A percentile compares a stretch with the other conserved stretches of the same genome.
Evolutionary conservation across 495 filamentous ascomycete genomes (phyloP).

Genomic region (Daldinia childiae): DNA sequence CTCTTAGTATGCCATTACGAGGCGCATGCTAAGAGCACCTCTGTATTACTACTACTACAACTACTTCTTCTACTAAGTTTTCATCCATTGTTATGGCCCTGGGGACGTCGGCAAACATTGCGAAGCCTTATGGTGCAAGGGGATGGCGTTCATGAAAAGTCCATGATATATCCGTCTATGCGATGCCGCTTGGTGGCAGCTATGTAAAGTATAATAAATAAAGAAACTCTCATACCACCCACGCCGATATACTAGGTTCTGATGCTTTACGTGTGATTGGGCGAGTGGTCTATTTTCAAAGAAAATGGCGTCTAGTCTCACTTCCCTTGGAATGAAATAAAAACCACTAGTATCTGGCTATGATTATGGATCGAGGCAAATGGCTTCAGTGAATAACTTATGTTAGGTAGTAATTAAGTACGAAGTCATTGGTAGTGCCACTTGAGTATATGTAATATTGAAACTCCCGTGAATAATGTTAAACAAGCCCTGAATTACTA

Average conservation of each 20-base stretch:
- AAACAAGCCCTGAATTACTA: constrained; percentile 14
- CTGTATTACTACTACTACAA: constrained; percentile 6
- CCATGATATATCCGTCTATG: not conserved
- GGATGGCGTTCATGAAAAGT: constrained; percentile 10
- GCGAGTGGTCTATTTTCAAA: not conserved
- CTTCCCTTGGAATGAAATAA: no score
- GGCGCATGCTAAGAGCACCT: not conserved
- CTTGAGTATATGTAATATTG: not conserved
- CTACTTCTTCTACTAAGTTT: not conserved
- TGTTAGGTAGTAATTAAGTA: not conserved
- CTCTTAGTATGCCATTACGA: constrained; percentile 52
- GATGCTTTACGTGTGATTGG: not conserved
- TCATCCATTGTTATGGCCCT: not conserved
- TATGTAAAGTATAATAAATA: constrained; percentile 34
- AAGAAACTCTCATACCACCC: constrained; percentile 23
- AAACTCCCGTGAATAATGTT: not conserved
- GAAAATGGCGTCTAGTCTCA: not conserved
- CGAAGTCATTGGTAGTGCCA: not conserved
- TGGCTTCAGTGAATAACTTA: not conserved
- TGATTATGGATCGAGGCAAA: no score
- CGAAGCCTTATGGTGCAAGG: constrained; percentile 6
- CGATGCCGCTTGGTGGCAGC: constrained; percentile 9
- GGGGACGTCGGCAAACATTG: not conserved
- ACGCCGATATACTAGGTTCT: not conserved
- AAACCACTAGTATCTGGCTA: no score